Conservation (phyloP, 495 filamentous ascomycete species). For the Lophiotrema nucula region DNA sequence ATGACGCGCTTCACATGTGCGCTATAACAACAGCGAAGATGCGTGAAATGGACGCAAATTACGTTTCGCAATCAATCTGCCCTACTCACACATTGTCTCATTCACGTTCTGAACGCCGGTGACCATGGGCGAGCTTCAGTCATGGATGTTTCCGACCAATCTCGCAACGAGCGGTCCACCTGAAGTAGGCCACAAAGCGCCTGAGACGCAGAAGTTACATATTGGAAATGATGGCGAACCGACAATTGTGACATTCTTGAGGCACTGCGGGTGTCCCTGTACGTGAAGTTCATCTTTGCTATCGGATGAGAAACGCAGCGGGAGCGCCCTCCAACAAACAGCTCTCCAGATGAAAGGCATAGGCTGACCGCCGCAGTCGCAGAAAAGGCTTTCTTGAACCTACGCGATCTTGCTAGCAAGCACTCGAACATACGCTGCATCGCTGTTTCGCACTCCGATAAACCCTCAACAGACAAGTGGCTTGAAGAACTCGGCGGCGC, state of each 20-base stretch:
- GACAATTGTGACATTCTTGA: constrained; percentile 55
- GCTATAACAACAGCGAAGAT: no score
- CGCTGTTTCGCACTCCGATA: constrained; percentile 57
- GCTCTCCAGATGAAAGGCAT: no score
- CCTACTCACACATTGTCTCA: no score
- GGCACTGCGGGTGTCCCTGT: constrained; percentile 63
- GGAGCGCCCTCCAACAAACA: no score
- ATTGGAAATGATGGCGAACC: constrained; percentile 45
- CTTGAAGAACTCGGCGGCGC: constrained; percentile 52
- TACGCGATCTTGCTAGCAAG: constrained; percentile 47
- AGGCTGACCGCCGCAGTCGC: constrained; percentile 47
- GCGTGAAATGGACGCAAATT: no score
- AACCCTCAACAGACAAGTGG: constrained; percentile 54
- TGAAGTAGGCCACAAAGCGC: constrained; percentile 43
- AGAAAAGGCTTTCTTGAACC: constrained; percentile 56
- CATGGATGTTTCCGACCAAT: constrained; percentile 18
- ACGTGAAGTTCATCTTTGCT: not conserved
- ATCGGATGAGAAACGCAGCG: not conserved
- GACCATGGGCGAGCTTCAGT: constrained; percentile 15
- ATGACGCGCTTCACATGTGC: no score
- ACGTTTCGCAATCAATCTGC: no score
- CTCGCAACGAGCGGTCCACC: constrained; percentile 8
- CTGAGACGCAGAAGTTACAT: constrained; percentile 46
- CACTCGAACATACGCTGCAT: constrained; percentile 55
- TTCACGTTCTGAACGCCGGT: no score